These are phyloP conservation scores for Acanthamoeba polyphaga DNA, from an alignment of 208 protist genomes.

Conservation along the genomic window DNA sequence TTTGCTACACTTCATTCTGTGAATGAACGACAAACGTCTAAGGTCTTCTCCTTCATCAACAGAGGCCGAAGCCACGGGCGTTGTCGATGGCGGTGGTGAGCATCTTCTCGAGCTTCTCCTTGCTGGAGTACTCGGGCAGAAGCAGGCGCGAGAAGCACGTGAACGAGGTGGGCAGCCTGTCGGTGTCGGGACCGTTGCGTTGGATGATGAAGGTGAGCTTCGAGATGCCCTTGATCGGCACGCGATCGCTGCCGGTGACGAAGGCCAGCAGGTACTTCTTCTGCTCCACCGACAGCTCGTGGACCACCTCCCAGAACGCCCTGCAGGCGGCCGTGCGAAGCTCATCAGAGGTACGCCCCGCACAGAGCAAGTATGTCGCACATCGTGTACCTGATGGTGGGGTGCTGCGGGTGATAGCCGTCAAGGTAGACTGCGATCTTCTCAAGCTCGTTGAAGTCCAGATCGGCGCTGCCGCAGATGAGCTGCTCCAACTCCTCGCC, in stretches of 20 bases:
- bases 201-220: conserved; percentile 81
- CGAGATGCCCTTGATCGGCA: conserved; percentile 85
- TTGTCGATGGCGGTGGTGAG: conserved; percentile 89
- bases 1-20: background rate
- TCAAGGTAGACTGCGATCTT: conserved; percentile 22
- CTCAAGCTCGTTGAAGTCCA: conserved; percentile 88
- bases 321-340: background rate
- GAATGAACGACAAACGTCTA: too few species aligned
- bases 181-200: conserved; percentile 50
- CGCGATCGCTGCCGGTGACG: conserved; percentile 87
- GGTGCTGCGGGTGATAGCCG: conserved; percentile 37
- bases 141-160: conserved; percentile 94
- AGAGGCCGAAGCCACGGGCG: conserved; percentile 88
- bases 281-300: conserved; percentile 81
- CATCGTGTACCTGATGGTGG: conserved; percentile 34
- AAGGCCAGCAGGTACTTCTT: conserved; percentile 88
- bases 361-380: too few species aligned
- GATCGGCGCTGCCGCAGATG: conserved; percentile 83
- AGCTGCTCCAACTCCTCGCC: conserved; percentile 89
- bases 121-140: conserved; percentile 91
- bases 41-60: background rate
- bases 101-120: conserved; percentile 89
- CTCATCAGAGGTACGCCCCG: background rate
- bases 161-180: conserved; percentile 90
- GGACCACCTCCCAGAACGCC: conserved; percentile 83